Percentiles rank a stretch among this genome's conserved stretches.
Conservation (phyloP, 768 basidiomycete genomes). For the Rickenella mellea region DNA sequence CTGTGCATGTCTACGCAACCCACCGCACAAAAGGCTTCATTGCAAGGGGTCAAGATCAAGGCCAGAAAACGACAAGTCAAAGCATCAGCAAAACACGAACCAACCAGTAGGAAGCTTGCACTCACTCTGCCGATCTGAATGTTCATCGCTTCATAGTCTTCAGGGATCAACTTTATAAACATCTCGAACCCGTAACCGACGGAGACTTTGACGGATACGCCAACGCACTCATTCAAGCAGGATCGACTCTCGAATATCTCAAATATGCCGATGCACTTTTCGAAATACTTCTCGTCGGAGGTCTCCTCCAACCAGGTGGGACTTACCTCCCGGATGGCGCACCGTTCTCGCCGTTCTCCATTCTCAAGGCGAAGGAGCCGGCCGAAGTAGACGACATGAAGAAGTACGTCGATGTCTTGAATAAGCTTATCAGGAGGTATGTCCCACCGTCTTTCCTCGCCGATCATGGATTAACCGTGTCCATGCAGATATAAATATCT, state of each 20-base stretch:
- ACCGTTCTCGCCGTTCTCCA: conserved; percentile 79
- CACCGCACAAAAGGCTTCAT: conserved; percentile 76
- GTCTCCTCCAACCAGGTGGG: conserved; percentile 94
- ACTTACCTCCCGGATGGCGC: conserved; percentile 82
- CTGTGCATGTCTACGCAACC: conserved; percentile 91
- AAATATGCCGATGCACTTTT: conserved; percentile 97
- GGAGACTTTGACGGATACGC: conserved; percentile 78
- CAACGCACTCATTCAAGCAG: conserved; percentile 83
- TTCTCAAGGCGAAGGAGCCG: conserved; percentile 74
- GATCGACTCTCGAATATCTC: conserved; percentile 86
- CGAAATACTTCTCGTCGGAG: conserved; percentile 91
- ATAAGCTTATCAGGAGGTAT: conserved; percentile 91
- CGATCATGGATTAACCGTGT: conserved; percentile 4
- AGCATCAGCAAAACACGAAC: conserved; percentile 91
- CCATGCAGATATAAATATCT: conserved; percentile 90
- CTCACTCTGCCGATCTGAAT: conserved; percentile 6
- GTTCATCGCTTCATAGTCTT: conserved; percentile 46
- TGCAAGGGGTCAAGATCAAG: conserved; percentile 89
- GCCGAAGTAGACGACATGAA: conserved; percentile 79
- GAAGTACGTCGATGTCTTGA: conserved; percentile 89
- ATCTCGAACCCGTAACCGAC: conserved; percentile 72
- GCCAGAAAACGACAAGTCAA: conserved; percentile 89
- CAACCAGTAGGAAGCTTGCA: conserved; percentile 38
- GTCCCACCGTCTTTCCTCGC: conserved; percentile 6
- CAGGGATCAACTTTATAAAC: conserved; percentile 87